Percentiles rank a stretch among this genome's conserved stretches.
Evolutionary conservation across 2,329 filamentous ascomycete genomes (phyloP).

Genomic region (Ophiostoma himal-ulmi): DNA sequence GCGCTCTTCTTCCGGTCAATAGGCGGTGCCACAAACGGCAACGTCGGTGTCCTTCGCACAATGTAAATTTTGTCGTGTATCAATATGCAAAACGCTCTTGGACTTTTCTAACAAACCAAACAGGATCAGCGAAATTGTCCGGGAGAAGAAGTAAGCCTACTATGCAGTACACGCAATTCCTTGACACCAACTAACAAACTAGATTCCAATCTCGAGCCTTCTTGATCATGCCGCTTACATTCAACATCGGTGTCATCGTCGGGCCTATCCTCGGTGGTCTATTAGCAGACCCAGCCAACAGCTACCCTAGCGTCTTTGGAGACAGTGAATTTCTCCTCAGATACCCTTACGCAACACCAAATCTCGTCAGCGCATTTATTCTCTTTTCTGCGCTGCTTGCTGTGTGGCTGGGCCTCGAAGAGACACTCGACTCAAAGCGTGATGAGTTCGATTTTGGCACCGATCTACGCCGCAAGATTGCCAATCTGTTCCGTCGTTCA

Average conservation of each 20-base stretch:
- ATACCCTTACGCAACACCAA: slow-evolving; percentile 52
- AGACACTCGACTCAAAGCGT: slow-evolving; percentile 46
- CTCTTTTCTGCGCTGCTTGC: slow-evolving; percentile 39
- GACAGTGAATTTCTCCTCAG: slow-evolving; percentile 40
- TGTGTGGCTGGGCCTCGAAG: slow-evolving; percentile 48
- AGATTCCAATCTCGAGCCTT: slow-evolving; percentile 40
- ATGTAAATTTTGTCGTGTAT: slow-evolving; percentile 43
- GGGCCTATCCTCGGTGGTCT: slow-evolving; percentile 48
- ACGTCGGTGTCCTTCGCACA: slow-evolving; percentile 67
- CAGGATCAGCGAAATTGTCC: slow-evolving; percentile 42
- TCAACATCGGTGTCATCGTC: slow-evolving; percentile 61
- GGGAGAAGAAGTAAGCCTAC: slow-evolving; percentile 32
- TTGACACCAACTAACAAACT: slow-evolving; percentile 27
- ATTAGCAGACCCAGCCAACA: slow-evolving; percentile 41
- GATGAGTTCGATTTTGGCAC: slow-evolving; percentile 43
- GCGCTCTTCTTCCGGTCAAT: slow-evolving; percentile 60
- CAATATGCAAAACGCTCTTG: too few relatives aligned
- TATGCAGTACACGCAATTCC: neutral
- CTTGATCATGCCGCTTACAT: slow-evolving; percentile 57
- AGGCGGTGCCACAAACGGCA: slow-evolving; percentile 65
- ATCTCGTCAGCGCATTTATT: slow-evolving; percentile 47
- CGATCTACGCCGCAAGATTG: slow-evolving; percentile 37
- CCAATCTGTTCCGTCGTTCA: slow-evolving; percentile 29
- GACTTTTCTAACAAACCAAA: neutral
- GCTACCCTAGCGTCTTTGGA: slow-evolving; percentile 44